Evolutionary conservation across 1,139 yeast species (phyloP).

Genomic region (Candida neerlandica): DNA sequence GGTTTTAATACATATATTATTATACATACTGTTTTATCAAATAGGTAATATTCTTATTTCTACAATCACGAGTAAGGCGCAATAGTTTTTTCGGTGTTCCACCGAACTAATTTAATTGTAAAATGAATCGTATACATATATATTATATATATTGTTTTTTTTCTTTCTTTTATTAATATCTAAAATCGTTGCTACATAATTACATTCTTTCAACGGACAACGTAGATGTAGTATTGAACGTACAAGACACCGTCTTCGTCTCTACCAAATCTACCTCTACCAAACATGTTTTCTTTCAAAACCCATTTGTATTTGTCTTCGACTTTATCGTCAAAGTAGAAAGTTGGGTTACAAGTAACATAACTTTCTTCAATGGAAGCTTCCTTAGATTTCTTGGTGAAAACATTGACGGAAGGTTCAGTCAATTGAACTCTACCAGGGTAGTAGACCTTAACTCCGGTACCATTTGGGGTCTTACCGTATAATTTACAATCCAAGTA

Average conservation of each 20-base stretch:
- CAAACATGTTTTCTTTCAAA: slow-evolving; percentile 44
- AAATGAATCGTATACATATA: too few species aligned
- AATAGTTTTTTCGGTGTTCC: too few species aligned
- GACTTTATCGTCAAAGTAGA: slow-evolving; percentile 39
- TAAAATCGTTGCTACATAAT: background rate
- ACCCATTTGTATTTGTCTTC: slow-evolving; percentile 53
- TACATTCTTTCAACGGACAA: slow-evolving; percentile 19
- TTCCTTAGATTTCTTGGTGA: slow-evolving; percentile 27
- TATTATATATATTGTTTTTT: too few species aligned
- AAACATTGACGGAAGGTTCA: slow-evolving; percentile 36
- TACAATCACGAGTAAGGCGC: background rate
- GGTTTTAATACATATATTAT: slow-evolving; percentile 2
- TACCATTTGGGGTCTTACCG: slow-evolving; percentile 42
- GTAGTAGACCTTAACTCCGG: slow-evolving; percentile 45
- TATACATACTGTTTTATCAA: slow-evolving; percentile 6
- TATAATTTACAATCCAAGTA: slow-evolving; percentile 53
- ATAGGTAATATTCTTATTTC: slow-evolving; percentile 4
- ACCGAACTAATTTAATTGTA: too few species aligned
- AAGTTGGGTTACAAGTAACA: slow-evolving; percentile 48
- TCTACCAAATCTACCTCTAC: slow-evolving; percentile 57
- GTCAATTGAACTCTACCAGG: slow-evolving; percentile 46
- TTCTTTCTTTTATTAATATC: background rate
- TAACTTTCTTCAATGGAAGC: slow-evolving; percentile 48
- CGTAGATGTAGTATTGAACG: slow-evolving; percentile 55
- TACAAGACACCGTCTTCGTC: slow-evolving; percentile 40